Evolutionary conservation across 176 grass and related monocot genomes (phyloP), one percentile per base, ranked within the genome.

Genomic region (Chrysopogon serrulatus): DNA sequence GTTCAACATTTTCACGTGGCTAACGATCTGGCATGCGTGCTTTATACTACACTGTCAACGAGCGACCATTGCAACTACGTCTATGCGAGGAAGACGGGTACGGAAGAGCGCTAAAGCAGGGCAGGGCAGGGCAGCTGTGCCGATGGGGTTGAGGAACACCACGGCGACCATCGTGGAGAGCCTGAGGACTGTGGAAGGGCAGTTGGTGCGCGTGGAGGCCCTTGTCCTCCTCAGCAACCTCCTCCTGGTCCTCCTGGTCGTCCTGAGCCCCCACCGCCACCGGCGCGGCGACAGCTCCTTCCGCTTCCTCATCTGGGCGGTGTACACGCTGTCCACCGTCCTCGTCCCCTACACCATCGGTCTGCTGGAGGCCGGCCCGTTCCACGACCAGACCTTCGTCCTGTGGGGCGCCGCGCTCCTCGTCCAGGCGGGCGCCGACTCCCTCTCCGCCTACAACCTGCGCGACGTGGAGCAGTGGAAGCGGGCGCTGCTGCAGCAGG

Each of bases 141-240:
- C 60, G 40, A 79, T 79, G 77, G 42, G 41, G 27, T 23, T 65
- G 40, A 68, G 27, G 65, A 70, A 85, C 61, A 48, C 51, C 2
- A 62, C 75, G 15, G 4, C 65, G 33, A 17, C 37, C 0, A 36
- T 81, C 65, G 33, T 79, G 4, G 48, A 31, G 23, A 62, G 65
- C 65, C n/a, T 85, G 1, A 40, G 49, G 40, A 71, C 64, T 10
- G 66, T 60, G 10, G 51, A 79, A 79, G 84, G 30, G 19, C 49
- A 43, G 66, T 53, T 86, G 54, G 51, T 86, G 31, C 66, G 75
- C 4, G 40, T 79, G 53, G 75, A 86, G 28, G 66, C 30, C 21
- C 27, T 85, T 15, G 65, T 53, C 51, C 27, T 85, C 48, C 65
- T 85, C 48, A 70, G 64, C 83, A 70, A 67, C 74, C 53, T 85